Evolutionary conservation across 192 early-diverging fungal species (phyloP).

Genomic region (Backusella circina): DNA sequence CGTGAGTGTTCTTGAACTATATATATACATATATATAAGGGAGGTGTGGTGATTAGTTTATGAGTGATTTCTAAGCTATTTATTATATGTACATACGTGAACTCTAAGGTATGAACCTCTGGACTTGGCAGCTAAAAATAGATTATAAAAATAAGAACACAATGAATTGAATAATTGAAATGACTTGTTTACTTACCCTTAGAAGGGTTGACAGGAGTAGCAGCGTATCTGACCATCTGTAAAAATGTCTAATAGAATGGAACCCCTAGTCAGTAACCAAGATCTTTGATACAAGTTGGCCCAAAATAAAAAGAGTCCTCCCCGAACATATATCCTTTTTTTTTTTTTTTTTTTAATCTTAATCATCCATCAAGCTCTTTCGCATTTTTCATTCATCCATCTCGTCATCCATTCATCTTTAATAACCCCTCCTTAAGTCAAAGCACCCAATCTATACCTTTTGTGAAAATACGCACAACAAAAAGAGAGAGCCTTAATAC

Average conservation of each 20-base stretch:
- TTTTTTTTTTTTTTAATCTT: not conserved
- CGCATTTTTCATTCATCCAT: not conserved
- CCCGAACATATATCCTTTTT: not conserved
- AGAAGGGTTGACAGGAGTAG: conserved; percentile 74
- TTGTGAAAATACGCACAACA: conserved; percentile 4
- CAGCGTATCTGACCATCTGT: conserved; percentile 81
- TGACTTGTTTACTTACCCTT: conserved; percentile 56
- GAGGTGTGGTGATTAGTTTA: not conserved
- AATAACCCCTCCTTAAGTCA: not conserved
- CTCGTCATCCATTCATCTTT: no score
- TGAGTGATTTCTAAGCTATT: not conserved
- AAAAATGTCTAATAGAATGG: conserved; percentile 21
- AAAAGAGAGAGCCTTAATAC: conserved; percentile 1
- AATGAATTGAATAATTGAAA: not conserved
- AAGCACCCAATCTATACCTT: not conserved
- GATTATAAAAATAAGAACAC: conserved; percentile 6
- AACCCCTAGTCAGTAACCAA: not conserved
- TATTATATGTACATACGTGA: conserved; percentile 31
- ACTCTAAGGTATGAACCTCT: conserved; percentile 82
- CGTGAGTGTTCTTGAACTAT: conserved; percentile 97
- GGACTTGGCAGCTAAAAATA: conserved; percentile 63
- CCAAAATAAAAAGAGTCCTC: not conserved
- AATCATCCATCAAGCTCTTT: not conserved
- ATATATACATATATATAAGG: no score
- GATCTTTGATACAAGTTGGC: not conserved